These are phyloP conservation scores for Paracorniculantispora psalliotae DNA, from an alignment of 2,329 filamentous ascomycete genomes.

Conservation along the genomic window DNA sequence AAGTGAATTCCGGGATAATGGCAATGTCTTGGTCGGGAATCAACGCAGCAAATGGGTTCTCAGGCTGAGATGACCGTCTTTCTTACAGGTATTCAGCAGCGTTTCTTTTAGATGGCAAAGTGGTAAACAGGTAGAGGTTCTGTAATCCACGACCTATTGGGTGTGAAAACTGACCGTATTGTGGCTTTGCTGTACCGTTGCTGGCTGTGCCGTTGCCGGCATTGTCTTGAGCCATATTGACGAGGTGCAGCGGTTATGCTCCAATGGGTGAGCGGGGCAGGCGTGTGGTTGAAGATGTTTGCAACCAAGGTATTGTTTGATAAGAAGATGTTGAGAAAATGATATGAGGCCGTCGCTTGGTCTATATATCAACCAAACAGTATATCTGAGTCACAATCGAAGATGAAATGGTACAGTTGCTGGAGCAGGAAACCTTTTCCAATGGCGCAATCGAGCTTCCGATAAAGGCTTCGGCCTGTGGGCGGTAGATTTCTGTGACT, in stretches of 20 bases:
- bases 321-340: neutral
- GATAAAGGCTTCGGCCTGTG: conserved; percentile 1
- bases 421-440: neutral
- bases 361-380: neutral
- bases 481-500: conserved; percentile 8
- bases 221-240: neutral
- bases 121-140: neutral
- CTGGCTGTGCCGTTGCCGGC: conserved; percentile 12
- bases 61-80: conserved; percentile 66
- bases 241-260: neutral
- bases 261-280: neutral
- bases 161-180: conserved; percentile 12
- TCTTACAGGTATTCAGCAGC: conserved; percentile 62
- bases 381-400: neutral
- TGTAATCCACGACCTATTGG: neutral
- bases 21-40: conserved; percentile 87
- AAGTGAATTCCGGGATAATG: conserved; percentile 80
- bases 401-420: neutral
- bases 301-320: neutral
- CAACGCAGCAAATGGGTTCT: conserved; percentile 84
- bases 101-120: conserved; percentile 29
- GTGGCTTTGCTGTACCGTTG: conserved; percentile 6
- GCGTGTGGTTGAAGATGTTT: neutral
- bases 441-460: conserved; percentile 10
- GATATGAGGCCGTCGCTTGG: neutral